Conservation (phyloP, 306 rosid species). For the Vigna unguiculata region DNA sequence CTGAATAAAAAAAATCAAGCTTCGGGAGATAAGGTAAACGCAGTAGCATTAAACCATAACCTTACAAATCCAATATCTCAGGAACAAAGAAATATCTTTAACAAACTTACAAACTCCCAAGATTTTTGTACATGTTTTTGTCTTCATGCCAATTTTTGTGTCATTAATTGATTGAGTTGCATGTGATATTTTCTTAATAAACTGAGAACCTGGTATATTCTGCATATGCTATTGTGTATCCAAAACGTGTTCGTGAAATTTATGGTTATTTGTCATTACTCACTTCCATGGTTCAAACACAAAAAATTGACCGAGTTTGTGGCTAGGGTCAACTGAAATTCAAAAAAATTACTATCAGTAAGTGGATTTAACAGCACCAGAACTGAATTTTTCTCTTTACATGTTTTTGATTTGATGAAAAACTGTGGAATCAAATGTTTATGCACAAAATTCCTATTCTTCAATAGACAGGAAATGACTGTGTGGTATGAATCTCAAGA, state of each 20-base stretch:
- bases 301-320: conserved; percentile 39
- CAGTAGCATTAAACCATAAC: conserved; percentile 51
- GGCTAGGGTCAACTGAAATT: conserved; percentile 46
- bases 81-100: conserved; percentile 45
- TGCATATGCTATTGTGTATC: conserved; percentile 37
- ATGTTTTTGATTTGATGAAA: conserved; percentile 28
- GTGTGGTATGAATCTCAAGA: background rate
- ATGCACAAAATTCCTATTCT: background rate
- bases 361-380: background rate
- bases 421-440: background rate
- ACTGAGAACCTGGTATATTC: conserved; percentile 48
- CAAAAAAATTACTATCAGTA: conserved; percentile 1
- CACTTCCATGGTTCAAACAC: conserved; percentile 11
- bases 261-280: conserved; percentile 42
- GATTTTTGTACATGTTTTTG: conserved; percentile 56
- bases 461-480: background rate
- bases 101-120: conserved; percentile 51
- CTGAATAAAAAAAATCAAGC: conserved; percentile 41
- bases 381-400: conserved; percentile 27
- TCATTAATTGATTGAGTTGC: conserved; percentile 11
- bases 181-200: conserved; percentile 45
- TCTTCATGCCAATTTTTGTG: conserved; percentile 40
- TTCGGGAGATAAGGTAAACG: conserved; percentile 49
- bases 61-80: conserved; percentile 56
- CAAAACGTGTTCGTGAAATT: conserved; percentile 40